Evolutionary conservation across 345 rosid species (phyloP).

Genomic region (Dimocarpus longan): DNA sequence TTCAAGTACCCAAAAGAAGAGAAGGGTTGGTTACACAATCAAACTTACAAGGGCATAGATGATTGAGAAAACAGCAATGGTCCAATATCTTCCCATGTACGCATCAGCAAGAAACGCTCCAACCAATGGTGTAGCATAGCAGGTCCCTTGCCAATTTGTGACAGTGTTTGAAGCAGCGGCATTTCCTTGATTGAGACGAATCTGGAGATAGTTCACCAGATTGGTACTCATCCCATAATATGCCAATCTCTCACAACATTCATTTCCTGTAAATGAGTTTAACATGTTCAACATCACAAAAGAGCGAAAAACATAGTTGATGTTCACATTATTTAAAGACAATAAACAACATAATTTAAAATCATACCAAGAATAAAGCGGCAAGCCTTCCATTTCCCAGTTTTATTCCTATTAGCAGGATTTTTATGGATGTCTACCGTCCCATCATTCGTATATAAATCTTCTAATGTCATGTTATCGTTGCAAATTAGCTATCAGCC

Average conservation of each 20-base stretch:
- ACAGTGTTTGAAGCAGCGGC: slow-evolving; percentile 80
- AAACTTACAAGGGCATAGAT: slow-evolving; percentile 75
- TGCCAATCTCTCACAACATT: slow-evolving; percentile 92
- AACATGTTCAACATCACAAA: background rate
- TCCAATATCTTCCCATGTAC: slow-evolving; percentile 89
- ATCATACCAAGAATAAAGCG: slow-evolving; percentile 75
- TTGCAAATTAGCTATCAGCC: background rate
- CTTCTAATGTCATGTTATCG: slow-evolving; percentile 61
- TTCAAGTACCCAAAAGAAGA: background rate
- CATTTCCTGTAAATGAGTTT: slow-evolving; percentile 53
- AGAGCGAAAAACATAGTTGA: background rate
- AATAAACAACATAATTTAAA: slow-evolving; percentile 1
- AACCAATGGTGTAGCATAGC: slow-evolving; percentile 81
- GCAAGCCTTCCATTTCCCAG: slow-evolving; percentile 96
- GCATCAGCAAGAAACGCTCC: slow-evolving; percentile 98
- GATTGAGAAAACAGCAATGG: slow-evolving; percentile 74
- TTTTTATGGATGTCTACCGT: slow-evolving; percentile 66
- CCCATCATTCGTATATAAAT: slow-evolving; percentile 69
- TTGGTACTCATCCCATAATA: slow-evolving; percentile 99
- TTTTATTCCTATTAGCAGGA: slow-evolving; percentile 69
- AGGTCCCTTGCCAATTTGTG: slow-evolving; percentile 94
- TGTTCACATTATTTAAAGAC: background rate
- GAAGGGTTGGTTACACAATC: slow-evolving; percentile 4
- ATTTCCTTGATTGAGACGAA: slow-evolving; percentile 68
- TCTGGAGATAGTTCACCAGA: slow-evolving; percentile 78